Conservation (phyloP, 768 basidiomycete genomes). For the Leccinum rimulosum region DNA sequence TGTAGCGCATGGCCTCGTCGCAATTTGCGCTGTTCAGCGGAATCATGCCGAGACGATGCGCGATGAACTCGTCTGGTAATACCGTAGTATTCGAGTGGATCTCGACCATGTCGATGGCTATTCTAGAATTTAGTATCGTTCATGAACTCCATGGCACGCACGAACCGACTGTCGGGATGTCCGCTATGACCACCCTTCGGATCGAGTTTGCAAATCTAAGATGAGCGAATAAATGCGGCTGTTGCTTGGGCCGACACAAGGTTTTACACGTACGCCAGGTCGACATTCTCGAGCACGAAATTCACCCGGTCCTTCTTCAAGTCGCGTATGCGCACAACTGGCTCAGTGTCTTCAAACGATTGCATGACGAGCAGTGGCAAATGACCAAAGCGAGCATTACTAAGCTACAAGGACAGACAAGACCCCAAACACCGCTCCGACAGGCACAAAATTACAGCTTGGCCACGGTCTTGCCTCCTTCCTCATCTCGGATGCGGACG, state of each 20-base stretch:
- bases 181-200: slow-evolving; percentile 92
- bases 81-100: slow-evolving; percentile 90
- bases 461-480: slow-evolving; percentile 27
- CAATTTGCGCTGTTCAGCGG: slow-evolving; percentile 87
- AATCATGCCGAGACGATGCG: slow-evolving; percentile 92
- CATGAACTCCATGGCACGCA: slow-evolving; percentile 10
- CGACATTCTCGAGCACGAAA: slow-evolving; percentile 94
- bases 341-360: slow-evolving; percentile 45
- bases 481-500: slow-evolving; percentile 58
- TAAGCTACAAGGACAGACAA: not conserved
- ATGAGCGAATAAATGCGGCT: slow-evolving; percentile 12
- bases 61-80: slow-evolving; percentile 95
- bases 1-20: slow-evolving; percentile 82
- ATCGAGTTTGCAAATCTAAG: slow-evolving; percentile 90
- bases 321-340: slow-evolving; percentile 79
- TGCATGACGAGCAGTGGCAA: slow-evolving; percentile 29
- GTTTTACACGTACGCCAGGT: slow-evolving; percentile 72
- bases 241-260: not conserved
- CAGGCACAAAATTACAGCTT: slow-evolving; percentile 37
- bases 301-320: slow-evolving; percentile 83
- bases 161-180: slow-evolving; percentile 93
- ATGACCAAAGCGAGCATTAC: not conserved
- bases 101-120: slow-evolving; percentile 97
- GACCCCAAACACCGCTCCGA: slow-evolving; percentile 25
- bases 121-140: slow-evolving; percentile 3